Percentiles rank a stretch among this genome's conserved stretches.
Evolutionary conservation across 768 basidiomycete genomes (phyloP).

Genomic region (Boletus reticulatus): DNA sequence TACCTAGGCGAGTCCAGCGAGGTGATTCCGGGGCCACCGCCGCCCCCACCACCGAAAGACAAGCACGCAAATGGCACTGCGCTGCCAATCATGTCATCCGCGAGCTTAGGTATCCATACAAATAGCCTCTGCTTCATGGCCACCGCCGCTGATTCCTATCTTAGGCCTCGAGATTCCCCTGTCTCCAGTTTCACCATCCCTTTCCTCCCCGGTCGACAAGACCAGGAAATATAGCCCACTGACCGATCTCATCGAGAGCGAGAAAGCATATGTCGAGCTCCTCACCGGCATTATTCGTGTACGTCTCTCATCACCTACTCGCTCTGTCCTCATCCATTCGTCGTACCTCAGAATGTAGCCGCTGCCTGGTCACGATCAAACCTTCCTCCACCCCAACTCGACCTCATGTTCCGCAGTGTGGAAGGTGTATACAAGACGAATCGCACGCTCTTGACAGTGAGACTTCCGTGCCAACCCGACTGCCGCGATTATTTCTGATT

Average conservation of each 20-base stretch:
- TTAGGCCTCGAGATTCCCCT: conserved; percentile 24
- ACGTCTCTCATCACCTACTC: conserved; percentile 31
- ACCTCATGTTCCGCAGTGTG: conserved; percentile 91
- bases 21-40: conserved; percentile 3
- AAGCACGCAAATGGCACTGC: neutral
- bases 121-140: neutral
- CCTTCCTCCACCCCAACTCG: conserved; percentile 88
- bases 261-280: conserved; percentile 88
- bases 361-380: conserved; percentile 97
- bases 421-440: conserved; percentile 94
- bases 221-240: conserved; percentile 77
- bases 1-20: neutral
- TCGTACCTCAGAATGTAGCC: conserved; percentile 77
- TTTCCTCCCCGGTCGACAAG: conserved; percentile 40
- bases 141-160: conserved; percentile 17
- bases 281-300: conserved; percentile 90
- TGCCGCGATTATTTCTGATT: conserved; percentile 9
- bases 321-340: conserved; percentile 8
- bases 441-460: conserved; percentile 70
- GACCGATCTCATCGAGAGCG: conserved; percentile 90
- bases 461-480: neutral
- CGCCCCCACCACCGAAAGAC: conserved; percentile 21
- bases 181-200: conserved; percentile 19
- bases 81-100: conserved; percentile 16
- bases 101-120: conserved; percentile 17